phyloP scores from a whole-genome alignment of 2,329 filamentous ascomycete species.

The Cladophialophora yegresii region DNA sequence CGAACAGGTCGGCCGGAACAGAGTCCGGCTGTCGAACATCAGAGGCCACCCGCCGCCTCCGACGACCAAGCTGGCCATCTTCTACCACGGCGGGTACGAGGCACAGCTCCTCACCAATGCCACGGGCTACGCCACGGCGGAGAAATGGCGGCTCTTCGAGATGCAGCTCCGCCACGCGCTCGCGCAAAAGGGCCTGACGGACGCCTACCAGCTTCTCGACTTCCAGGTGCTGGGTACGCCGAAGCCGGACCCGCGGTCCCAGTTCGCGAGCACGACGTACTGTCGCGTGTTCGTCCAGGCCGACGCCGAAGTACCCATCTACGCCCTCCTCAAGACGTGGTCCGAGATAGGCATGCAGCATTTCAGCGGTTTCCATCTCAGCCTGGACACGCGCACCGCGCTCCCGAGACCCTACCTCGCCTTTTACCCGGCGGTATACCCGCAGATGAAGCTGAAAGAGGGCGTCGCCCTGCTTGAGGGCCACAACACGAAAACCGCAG shows the following conservation, averaged over 20 bases:
- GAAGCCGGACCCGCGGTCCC: constrained; percentile 44
- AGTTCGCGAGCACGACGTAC: constrained; percentile 50
- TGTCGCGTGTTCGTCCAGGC: constrained; percentile 51
- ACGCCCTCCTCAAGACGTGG: constrained; percentile 29
- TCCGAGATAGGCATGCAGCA: constrained; percentile 45
- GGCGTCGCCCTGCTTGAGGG: constrained; percentile 37
- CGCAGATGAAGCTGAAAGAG: constrained; percentile 39
- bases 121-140: constrained; percentile 51
- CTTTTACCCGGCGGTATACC: constrained; percentile 47
- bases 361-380: constrained; percentile 49
- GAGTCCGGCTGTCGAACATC: constrained; percentile 43
- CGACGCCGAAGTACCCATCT: constrained; percentile 26
- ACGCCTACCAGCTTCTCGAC: constrained; percentile 54
- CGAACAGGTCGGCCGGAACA: constrained; percentile 42
- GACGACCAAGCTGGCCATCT: constrained; percentile 57
- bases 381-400: constrained; percentile 48
- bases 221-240: constrained; percentile 53
- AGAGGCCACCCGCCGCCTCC: constrained; percentile 51
- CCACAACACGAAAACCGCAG: constrained; percentile 33
- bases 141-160: constrained; percentile 51
- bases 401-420: constrained; percentile 46
- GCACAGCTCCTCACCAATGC: constrained; percentile 51
- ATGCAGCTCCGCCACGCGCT: constrained; percentile 43
- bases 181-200: constrained; percentile 39
- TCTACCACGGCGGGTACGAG: constrained; percentile 54